phyloP scores from a whole-genome alignment of 2,329 filamentous ascomycete species.

The Calonectria multiphialidica region DNA sequence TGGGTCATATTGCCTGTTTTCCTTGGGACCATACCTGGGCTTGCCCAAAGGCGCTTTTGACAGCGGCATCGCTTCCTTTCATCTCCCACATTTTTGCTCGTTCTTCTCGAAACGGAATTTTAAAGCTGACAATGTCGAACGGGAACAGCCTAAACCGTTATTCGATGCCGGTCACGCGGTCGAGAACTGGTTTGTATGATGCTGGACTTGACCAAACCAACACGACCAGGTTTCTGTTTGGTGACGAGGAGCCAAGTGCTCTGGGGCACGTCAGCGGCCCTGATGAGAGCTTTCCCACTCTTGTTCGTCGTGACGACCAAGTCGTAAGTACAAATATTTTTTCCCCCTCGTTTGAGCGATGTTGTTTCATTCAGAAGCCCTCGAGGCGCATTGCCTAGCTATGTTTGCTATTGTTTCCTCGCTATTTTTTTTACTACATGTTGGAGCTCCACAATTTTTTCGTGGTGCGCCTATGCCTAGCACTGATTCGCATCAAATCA shows the following conservation, averaged over 20 bases:
- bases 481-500: conserved; percentile 20
- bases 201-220: conserved; percentile 84
- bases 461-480: conserved; percentile 31
- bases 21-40: neutral
- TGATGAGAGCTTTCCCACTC: conserved; percentile 89
- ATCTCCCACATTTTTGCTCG: neutral
- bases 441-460: conserved; percentile 38
- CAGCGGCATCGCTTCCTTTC: neutral
- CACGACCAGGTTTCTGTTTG: conserved; percentile 87
- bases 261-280: conserved; percentile 65
- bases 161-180: conserved; percentile 88
- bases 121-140: conserved; percentile 35
- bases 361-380: neutral
- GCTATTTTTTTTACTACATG: conserved; percentile 19
- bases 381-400: conserved; percentile 18
- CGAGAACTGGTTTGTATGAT: conserved; percentile 75
- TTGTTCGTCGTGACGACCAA: conserved; percentile 74
- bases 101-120: neutral
- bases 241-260: conserved; percentile 77
- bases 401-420: conserved; percentile 22
- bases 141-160: conserved; percentile 82
- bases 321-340: conserved; percentile 59
- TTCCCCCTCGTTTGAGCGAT: neutral
- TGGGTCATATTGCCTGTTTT: neutral
- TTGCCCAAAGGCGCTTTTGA: neutral